Percentiles rank a stretch among this genome's conserved stretches.
Evolutionary conservation across 2,329 filamentous ascomycete genomes (phyloP).

Genomic region (Venturia pyrina): DNA sequence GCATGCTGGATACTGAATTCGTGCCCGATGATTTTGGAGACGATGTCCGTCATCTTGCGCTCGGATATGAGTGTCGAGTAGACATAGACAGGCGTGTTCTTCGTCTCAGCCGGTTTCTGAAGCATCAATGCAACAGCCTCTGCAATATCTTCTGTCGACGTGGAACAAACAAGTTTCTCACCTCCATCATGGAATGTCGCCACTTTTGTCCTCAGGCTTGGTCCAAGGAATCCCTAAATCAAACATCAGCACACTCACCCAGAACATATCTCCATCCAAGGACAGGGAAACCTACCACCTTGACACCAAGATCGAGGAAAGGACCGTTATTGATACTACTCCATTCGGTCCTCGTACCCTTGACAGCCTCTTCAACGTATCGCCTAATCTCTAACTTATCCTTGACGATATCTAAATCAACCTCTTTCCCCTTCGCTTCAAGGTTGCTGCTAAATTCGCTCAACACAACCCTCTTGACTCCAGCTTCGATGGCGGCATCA

Average conservation of each 20-base stretch:
- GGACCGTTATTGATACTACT: constrained; percentile 14
- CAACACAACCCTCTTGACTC: constrained; percentile 25
- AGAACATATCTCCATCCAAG: background rate
- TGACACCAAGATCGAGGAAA: constrained; percentile 15
- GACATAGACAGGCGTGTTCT: constrained; percentile 14
- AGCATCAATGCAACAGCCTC: constrained; percentile 9
- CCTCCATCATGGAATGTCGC: constrained; percentile 12
- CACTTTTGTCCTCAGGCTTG: constrained; percentile 13
- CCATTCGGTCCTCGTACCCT: constrained; percentile 13
- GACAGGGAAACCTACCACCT: background rate
- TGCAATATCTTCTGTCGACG: constrained; percentile 10
- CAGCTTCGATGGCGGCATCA: constrained; percentile 24
- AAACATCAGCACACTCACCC: background rate
- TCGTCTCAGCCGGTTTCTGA: constrained; percentile 11
- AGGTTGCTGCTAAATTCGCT: constrained; percentile 22
- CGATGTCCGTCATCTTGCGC: constrained; percentile 14
- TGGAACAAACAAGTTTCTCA: background rate
- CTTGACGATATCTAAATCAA: constrained; percentile 12
- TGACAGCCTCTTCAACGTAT: constrained; percentile 13
- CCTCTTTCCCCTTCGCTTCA: constrained; percentile 12
- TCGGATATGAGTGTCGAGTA: constrained; percentile 14
- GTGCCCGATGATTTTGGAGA: constrained; percentile 10
- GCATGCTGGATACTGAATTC: background rate
- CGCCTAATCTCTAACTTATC: constrained; percentile 14
- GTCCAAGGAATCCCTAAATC: constrained; percentile 11